Evolutionary conservation across 306 rosid genomes (phyloP).

Genomic region (Prunus mume): DNA sequence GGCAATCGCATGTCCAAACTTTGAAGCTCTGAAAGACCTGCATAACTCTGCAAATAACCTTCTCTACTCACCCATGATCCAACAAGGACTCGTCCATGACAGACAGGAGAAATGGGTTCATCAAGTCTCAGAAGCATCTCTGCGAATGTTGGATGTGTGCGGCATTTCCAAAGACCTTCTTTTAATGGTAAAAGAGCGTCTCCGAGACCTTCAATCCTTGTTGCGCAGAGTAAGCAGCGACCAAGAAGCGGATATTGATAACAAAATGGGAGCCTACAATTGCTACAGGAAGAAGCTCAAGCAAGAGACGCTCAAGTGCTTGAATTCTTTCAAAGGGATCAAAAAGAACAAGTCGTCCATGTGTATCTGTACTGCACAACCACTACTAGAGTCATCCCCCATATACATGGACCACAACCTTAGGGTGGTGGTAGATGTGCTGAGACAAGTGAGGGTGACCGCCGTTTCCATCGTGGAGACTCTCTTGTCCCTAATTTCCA

Average conservation of each 20-base stretch:
- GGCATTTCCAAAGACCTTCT: conserved; percentile 58
- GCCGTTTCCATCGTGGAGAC: conserved; percentile 53
- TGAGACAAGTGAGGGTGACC: conserved; percentile 48
- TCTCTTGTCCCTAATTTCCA: conserved; percentile 44
- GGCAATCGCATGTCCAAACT: conserved; percentile 44
- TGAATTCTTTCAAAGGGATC: conserved; percentile 44
- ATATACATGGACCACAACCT: conserved; percentile 22
- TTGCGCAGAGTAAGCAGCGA: conserved; percentile 32
- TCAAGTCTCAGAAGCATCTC: conserved; percentile 51
- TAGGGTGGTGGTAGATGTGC: conserved; percentile 49
- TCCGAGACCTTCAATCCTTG: conserved; percentile 53
- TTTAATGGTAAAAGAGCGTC: conserved; percentile 48
- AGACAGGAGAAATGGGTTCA: conserved; percentile 51
- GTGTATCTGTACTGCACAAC: too few relatives aligned
- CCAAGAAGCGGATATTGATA: conserved; percentile 26
- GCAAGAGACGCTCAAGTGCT: conserved; percentile 54
- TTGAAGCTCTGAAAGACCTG: conserved; percentile 49
- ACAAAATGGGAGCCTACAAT: conserved; percentile 38
- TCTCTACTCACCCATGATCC: conserved; percentile 49
- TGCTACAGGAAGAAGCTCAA: conserved; percentile 46
- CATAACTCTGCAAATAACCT: conserved; percentile 56
- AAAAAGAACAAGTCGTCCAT: conserved; percentile 17
- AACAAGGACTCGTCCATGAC: conserved; percentile 31
- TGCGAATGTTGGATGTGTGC: conserved; percentile 55
- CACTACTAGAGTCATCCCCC: neutral